Evolutionary conservation across 306 rosid species (phyloP), one percentile per base, ranked within the genome.

Genomic region (Fagus sylvatica): DNA sequence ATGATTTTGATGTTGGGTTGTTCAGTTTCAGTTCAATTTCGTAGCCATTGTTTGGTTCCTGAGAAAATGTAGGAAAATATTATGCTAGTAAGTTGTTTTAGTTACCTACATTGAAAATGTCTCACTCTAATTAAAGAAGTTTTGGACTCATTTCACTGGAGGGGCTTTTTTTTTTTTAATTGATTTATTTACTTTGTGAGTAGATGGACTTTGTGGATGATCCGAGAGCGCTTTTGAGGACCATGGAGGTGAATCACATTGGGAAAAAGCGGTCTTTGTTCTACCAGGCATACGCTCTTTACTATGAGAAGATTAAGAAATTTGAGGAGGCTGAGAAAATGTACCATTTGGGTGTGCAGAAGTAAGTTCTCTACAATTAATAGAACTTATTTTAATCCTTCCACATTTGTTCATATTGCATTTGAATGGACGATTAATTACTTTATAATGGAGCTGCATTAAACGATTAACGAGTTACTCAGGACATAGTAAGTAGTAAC

Each of bases 141-240:
- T 22, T 22, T 22, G 28, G 28, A 22, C 28, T 22, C 28, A 22
- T 22, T 22, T 22, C 28, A 22, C 28, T 22, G 28, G 28, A 22
- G 28, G 28, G 28, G 28, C 28, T 22, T 22, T 22, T 22, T 22
- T 22, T 22, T 22, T 22, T 22, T 22, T 69, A 61, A 12, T 49
- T 72, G 13, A 30, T 76, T 54, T 69, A 71, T 6, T 48, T 46
- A 3, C 7, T 73, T 6, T 79, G 79, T 79, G 83, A 61, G 34
- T 77, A 95, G 98, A 95, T 95, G 98, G 98, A 95, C 84, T 93
- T 78, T 74, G 92, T 89, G 70, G 90, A 89, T 62, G 91, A 93
- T 59, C 93, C 97, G 3, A 80, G 60, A 37, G 67, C 71, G 9
- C 80, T 95, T 53, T 64, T 95, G 91, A 82, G 81, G 81, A 85